Evolutionary conservation across 371 early-diverging fungal species (phyloP).

Genomic region (Mucor racemosus): DNA sequence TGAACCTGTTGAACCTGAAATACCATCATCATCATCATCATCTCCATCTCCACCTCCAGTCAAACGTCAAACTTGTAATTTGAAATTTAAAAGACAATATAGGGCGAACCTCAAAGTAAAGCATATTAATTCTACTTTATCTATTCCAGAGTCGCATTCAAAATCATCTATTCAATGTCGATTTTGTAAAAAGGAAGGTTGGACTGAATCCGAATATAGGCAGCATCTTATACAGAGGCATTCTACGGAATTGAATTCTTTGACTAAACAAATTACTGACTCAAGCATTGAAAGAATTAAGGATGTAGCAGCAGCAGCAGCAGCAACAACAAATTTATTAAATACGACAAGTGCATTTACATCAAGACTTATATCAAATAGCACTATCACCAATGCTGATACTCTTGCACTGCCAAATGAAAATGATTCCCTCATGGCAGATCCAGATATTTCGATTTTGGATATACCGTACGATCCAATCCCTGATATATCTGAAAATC

Average conservation of each 20-base stretch:
- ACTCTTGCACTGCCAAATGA: too few relatives aligned
- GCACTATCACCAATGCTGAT: too few relatives aligned
- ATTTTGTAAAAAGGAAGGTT: neutral
- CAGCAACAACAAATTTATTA: neutral
- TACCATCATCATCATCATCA: neutral
- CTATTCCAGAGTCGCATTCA: neutral
- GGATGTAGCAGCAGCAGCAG: neutral
- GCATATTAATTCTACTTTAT: neutral
- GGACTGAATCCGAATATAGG: neutral
- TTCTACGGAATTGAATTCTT: neutral
- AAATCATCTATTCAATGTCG: neutral
- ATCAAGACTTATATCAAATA: too few relatives aligned
- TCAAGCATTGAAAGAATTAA: neutral
- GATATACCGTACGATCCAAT: constrained; percentile 1
- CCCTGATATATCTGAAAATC: neutral
- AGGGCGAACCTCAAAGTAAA: neutral
- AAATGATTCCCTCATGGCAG: neutral
- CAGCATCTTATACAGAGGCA: neutral
- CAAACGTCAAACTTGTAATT: neutral
- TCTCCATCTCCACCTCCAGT: too few relatives aligned
- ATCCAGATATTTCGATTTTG: neutral
- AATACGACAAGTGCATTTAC: too few relatives aligned
- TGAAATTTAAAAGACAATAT: neutral
- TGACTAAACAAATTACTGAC: neutral
- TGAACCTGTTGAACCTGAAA: neutral